Evolutionary conservation across 2,329 filamentous ascomycete species (phyloP).

Genomic region (Colletotrichum tabaci): DNA sequence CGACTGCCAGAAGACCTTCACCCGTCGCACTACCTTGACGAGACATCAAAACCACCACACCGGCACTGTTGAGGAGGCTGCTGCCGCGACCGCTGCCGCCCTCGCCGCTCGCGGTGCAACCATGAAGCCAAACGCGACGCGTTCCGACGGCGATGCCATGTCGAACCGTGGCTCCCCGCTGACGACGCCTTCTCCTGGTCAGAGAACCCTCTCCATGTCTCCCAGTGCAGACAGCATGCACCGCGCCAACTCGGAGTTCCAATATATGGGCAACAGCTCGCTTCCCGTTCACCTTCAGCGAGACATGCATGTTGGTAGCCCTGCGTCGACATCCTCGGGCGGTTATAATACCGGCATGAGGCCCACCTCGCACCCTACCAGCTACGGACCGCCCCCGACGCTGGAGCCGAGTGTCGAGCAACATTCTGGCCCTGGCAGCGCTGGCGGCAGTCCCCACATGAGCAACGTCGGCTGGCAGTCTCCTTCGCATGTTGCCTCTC

Average conservation of each 20-base stretch:
- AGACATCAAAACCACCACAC: constrained; percentile 97
- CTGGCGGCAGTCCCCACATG: constrained; percentile 91
- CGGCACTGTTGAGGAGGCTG: constrained; percentile 94
- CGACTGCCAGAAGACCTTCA: constrained; percentile 99
- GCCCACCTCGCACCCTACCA: constrained; percentile 88
- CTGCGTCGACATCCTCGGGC: constrained; percentile 76
- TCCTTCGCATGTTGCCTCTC: constrained; percentile 80
- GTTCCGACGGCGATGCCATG: constrained; percentile 79
- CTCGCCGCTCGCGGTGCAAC: constrained; percentile 71
- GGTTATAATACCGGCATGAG: constrained; percentile 71
- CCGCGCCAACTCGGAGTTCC: constrained; percentile 75
- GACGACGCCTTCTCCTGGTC: constrained; percentile 87
- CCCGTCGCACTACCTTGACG: constrained; percentile 92
- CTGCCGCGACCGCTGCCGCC: constrained; percentile 88
- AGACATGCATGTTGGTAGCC: constrained; percentile 80
- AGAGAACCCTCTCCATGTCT: constrained; percentile 84
- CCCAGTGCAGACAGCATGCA: constrained; percentile 80
- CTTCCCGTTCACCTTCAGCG: constrained; percentile 86
- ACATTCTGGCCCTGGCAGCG: constrained; percentile 76
- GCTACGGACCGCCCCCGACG: constrained; percentile 86
- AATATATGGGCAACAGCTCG: constrained; percentile 83
- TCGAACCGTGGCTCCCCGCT: constrained; percentile 82
- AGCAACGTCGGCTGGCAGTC: constrained; percentile 87
- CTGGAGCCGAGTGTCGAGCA: constrained; percentile 89
- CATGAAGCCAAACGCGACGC: constrained; percentile 62